phyloP scores from a whole-genome alignment of 345 rosid genomes.

The Anastatica hierochuntica region DNA sequence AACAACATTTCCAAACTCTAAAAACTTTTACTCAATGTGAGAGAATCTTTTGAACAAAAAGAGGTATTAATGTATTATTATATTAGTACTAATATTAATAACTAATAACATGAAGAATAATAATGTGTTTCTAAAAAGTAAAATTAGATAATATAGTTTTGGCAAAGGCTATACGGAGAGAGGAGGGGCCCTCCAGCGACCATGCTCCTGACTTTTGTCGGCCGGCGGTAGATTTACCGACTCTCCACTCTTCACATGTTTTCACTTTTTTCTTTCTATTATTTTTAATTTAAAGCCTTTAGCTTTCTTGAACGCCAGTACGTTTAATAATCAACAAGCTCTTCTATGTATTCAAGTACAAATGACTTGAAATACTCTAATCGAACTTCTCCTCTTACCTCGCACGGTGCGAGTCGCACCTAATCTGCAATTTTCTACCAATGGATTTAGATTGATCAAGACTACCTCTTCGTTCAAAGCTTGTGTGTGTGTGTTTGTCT shows the following conservation, averaged over 20 bases:
- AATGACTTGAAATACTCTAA: too few species aligned
- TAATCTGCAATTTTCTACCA: too few species aligned
- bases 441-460: too few species aligned
- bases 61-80: too few species aligned
- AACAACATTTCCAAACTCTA: too few species aligned
- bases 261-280: not conserved
- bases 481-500: not conserved
- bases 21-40: too few species aligned
- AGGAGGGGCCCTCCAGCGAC: conserved; percentile 24
- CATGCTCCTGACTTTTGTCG: conserved; percentile 29
- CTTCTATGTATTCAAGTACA: too few species aligned
- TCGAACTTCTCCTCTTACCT: conserved; percentile 26
- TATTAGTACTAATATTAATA: not conserved
- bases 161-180: conserved; percentile 25
- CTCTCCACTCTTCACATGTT: conserved; percentile 18
- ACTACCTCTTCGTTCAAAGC: not conserved
- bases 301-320: too few species aligned
- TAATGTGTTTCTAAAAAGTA: not conserved
- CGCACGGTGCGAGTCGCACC: too few species aligned
- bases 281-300: not conserved
- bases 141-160: not conserved
- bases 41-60: too few species aligned
- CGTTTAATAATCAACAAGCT: too few species aligned
- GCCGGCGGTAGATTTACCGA: conserved; percentile 59
- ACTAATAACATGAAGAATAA: not conserved